Conservation (phyloP, 345 rosid species). For the rapeseed (Brassica napus) region Da-Ae NC_063444.1:8061501-8062000, state of each 20-base stretch:
- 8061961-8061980: neutral
- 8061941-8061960: conserved; percentile 12
- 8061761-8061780: no score
- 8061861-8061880: neutral
- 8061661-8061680: conserved; percentile 2
- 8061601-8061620: neutral
- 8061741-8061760: neutral
- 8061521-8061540: neutral
- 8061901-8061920: neutral
- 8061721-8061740: conserved; percentile 15
- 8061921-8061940: conserved; percentile 1
- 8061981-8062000: conserved; percentile 20
- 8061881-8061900: neutral
- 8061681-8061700: neutral
- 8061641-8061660: conserved; percentile 24
- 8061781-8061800: no score
- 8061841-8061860: no score
- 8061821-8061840: neutral
- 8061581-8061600: neutral
- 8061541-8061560: no score
- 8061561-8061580: conserved; percentile 1
- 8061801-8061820: neutral
- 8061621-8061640: conserved; percentile 21
- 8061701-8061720: neutral
- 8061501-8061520: neutral